Percentiles rank a stretch among this genome's conserved stretches.
phyloP scores from a whole-genome alignment of 179 eudicot species.

The Carnegiea gigantea region DNA sequence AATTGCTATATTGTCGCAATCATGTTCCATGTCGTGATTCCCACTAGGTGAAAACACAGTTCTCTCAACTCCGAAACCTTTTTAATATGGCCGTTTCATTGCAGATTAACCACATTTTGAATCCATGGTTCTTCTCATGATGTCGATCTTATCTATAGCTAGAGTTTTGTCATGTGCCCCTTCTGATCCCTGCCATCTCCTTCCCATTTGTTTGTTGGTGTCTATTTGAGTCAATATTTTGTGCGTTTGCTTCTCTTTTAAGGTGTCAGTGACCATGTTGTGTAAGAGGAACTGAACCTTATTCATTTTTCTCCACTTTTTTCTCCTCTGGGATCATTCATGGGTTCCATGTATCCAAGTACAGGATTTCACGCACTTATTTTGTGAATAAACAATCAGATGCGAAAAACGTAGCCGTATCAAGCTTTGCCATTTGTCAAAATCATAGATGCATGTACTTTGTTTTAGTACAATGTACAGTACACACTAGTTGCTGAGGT shows the following conservation, averaged over 20 bases:
- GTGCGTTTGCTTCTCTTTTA: not conserved
- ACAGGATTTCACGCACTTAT: slow-evolving; percentile 1
- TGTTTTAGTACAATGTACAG: not conserved
- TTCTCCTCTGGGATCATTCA: not conserved
- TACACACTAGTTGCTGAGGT: not conserved
- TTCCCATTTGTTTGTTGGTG: slow-evolving; percentile 3
- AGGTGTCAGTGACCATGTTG: not conserved
- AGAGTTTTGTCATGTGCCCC: slow-evolving; percentile 11
- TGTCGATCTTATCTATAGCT: slow-evolving; percentile 3
- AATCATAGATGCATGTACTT: not conserved
- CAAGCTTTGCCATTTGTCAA: slow-evolving; percentile 6
- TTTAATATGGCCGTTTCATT: no score
- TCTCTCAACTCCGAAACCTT: no score
- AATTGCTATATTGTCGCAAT: no score
- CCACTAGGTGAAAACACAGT: no score
- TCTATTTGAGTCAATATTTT: not conserved
- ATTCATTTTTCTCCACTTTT: not conserved
- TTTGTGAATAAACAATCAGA: not conserved
- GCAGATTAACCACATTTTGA: no score
- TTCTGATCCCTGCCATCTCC: slow-evolving; percentile 12
- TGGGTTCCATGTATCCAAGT: not conserved
- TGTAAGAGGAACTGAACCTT: not conserved
- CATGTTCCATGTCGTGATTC: no score
- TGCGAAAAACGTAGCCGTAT: slow-evolving; percentile 13
- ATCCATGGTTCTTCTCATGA: not conserved